A percentile compares a stretch with the other conserved stretches of the same genome.
Conservation (phyloP, 768 basidiomycete species). For the Roridomyces roridus region DNA sequence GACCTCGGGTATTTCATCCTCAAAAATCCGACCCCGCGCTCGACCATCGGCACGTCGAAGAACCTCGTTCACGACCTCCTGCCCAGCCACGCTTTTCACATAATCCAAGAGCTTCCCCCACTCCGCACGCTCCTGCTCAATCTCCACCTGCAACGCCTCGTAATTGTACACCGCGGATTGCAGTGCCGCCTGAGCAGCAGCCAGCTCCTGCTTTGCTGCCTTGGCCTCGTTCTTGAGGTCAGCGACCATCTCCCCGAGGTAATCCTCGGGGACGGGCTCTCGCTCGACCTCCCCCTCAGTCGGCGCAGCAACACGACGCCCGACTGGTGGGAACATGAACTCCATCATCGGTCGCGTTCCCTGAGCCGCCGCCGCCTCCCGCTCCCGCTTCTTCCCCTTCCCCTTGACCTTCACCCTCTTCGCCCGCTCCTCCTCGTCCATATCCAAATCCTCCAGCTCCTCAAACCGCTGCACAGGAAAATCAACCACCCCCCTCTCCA, state of each 20-base stretch:
- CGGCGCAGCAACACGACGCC: neutral
- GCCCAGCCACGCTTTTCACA: neutral
- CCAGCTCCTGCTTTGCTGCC: neutral
- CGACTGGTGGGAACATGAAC: constrained; percentile 3
- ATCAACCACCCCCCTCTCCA: neutral
- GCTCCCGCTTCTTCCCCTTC: neutral
- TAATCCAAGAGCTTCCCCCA: constrained; percentile 10
- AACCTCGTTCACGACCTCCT: neutral
- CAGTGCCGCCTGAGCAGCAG: constrained; percentile 1
- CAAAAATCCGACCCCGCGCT: neutral
- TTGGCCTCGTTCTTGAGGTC: constrained; percentile 7
- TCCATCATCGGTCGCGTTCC: too few species aligned
- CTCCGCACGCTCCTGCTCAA: neutral
- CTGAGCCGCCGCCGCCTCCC: neutral
- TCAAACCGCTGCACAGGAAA: constrained; percentile 3
- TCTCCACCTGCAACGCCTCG: neutral
- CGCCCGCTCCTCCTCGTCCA: neutral
- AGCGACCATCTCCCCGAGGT: constrained; percentile 6
- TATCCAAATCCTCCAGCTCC: constrained; percentile 6
- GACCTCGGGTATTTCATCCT: neutral
- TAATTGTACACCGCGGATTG: constrained; percentile 7
- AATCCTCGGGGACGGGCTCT: constrained; percentile 1
- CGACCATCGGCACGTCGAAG: neutral
- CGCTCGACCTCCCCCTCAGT: neutral
- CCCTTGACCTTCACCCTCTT: neutral